These are phyloP conservation scores for Edaphochlamys debaryana DNA, from an alignment of 139 green algal genomes.

Conservation along the genomic window DNA sequence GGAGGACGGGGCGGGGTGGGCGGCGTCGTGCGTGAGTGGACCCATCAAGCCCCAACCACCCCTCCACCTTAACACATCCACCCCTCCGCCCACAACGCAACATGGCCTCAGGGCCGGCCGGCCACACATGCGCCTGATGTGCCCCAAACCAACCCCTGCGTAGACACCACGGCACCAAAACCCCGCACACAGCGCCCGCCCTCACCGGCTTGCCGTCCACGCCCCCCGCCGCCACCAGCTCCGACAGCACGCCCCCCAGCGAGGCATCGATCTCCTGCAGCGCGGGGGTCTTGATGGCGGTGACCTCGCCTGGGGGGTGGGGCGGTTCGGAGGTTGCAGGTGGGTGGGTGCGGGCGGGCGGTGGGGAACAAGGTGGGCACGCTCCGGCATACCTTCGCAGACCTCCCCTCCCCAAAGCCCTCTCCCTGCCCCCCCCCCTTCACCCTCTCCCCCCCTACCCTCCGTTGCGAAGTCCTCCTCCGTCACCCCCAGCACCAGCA, in stretches of 20 bases:
- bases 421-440: background rate
- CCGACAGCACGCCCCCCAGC: conserved; percentile 61
- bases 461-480: conserved; percentile 70
- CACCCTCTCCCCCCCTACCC: background rate
- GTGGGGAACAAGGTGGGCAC: background rate
- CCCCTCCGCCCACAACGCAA: too few relatives aligned
- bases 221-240: conserved; percentile 68
- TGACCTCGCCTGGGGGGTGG: conserved; percentile 46
- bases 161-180: too few relatives aligned
- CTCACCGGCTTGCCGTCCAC: conserved; percentile 80
- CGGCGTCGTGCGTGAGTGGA: too few relatives aligned
- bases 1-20: too few relatives aligned
- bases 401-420: background rate
- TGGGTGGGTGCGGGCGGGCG: background rate
- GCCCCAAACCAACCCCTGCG: too few relatives aligned
- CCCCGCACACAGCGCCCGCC: too few relatives aligned
- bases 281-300: conserved; percentile 54
- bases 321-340: background rate
- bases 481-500: conserved; percentile 78
- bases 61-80: too few relatives aligned
- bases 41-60: too few relatives aligned
- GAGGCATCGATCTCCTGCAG: conserved; percentile 65
- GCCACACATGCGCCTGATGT: too few relatives aligned
- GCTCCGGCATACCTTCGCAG: background rate
- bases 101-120: too few relatives aligned